A percentile compares a stretch with the other conserved stretches of the same genome.
Conservation (phyloP, 2,329 filamentous ascomycete species). For the Sclerotinia borealis region DNA sequence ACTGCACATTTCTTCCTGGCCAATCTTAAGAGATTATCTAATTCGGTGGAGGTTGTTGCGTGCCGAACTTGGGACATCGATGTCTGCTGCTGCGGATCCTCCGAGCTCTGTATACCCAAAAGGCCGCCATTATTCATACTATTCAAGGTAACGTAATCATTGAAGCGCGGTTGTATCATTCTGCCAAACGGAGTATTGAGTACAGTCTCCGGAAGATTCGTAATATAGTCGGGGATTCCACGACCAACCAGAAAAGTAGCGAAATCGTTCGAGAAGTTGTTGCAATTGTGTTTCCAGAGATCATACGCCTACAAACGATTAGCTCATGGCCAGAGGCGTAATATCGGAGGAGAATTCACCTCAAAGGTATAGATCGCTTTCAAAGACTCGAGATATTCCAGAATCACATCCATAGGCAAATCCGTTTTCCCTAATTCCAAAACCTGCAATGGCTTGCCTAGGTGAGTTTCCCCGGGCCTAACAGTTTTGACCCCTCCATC, state of each 20-base stretch:
- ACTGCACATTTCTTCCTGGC: constrained; percentile 66
- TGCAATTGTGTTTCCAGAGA: constrained; percentile 88
- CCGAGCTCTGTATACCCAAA: constrained; percentile 24
- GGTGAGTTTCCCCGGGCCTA: constrained; percentile 73
- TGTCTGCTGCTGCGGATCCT: constrained; percentile 14
- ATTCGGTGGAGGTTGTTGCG: constrained; percentile 50
- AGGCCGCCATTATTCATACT: constrained; percentile 48
- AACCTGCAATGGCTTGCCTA: constrained; percentile 75
- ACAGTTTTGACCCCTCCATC: constrained; percentile 83
- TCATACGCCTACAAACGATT: constrained; percentile 65
- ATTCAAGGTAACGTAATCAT: constrained; percentile 53
- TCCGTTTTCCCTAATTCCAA: constrained; percentile 70
- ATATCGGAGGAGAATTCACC: constrained; percentile 37
- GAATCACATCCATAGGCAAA: constrained; percentile 71
- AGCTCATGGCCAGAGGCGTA: neutral
- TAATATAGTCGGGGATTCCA: constrained; percentile 82
- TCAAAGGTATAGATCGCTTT: constrained; percentile 76
- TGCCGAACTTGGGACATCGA: constrained; percentile 48
- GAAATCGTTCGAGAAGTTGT: constrained; percentile 94
- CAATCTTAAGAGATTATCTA: constrained; percentile 53
- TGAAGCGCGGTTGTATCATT: constrained; percentile 75
- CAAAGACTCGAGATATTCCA: constrained; percentile 82
- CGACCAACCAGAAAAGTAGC: constrained; percentile 82
- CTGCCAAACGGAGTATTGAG: constrained; percentile 81
- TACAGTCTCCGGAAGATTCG: constrained; percentile 77